Evolutionary conservation across 2,329 filamentous ascomycete species (phyloP), one percentile per base, ranked within the genome.

Genomic region (Dothideomycetes sp.): DNA sequence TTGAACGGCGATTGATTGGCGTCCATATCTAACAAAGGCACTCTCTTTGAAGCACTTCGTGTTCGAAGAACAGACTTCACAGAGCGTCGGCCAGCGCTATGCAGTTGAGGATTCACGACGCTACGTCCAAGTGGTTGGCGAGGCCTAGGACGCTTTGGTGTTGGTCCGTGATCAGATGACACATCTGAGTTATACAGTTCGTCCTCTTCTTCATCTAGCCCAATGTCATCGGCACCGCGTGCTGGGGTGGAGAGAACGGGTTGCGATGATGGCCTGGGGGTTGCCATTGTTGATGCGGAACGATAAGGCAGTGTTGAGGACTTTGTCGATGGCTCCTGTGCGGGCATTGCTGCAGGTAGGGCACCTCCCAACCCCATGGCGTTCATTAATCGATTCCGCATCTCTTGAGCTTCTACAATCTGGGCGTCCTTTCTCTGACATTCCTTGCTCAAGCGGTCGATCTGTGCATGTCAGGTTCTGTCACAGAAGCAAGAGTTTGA

Each of bases 71-170:
- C 49, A 19, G 47, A 39, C 19, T 48, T 36, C 9, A 42, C 34
- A 17, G 43, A 34, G n/a, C 43, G 37, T 2, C 36, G 41, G 8
- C 27, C 30, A 37, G 42, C 16, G 45, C 37, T 51, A 9, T 39
- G 43, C 16, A 51, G 50, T 2, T 59, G 50, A 32, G 54, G 57
- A 14, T 52, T 51, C 43, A 56, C 49, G 3, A 47, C 42, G 18
- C 57, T 51, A 4, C 50, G 45, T 34, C 55, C 58, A 45, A 55
- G 57, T 1, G 58, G 49, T 15, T 50, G 53, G 4, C 54, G 52
- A 18, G 58, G 52, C 38, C 59, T 63, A 1, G 55, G 44, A 12
- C 66, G 60, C 46, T 70, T 69, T 3, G 64, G 63, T 18, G 58
- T 63, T 2, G 55, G 54, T 12, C 52, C 60, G 30, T 47, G 50